phyloP scores from a whole-genome alignment of 2,329 filamentous ascomycete genomes.

The Microsporum canis region DNA sequence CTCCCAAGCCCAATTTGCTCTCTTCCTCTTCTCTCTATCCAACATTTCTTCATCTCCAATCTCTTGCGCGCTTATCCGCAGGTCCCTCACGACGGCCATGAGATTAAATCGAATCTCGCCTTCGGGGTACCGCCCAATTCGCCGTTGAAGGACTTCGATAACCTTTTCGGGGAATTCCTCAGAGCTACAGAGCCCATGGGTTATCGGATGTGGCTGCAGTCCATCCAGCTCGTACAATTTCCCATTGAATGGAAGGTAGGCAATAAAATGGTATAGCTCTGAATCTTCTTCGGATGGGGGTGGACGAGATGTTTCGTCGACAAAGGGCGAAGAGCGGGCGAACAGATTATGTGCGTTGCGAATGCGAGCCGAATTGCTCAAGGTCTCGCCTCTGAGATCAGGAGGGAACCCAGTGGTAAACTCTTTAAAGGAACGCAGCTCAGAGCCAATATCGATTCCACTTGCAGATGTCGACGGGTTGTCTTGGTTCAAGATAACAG shows the following conservation, averaged over 20 bases:
- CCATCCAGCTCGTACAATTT: constrained; percentile 90
- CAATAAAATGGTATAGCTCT: constrained; percentile 95
- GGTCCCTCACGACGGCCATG: constrained; percentile 79
- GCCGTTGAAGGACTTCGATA: constrained; percentile 72
- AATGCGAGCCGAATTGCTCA: constrained; percentile 60
- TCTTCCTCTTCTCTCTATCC: constrained; percentile 69
- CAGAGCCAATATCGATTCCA: constrained; percentile 58
- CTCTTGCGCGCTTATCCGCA: constrained; percentile 63
- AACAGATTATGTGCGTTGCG: constrained; percentile 82
- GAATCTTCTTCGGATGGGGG: constrained; percentile 58
- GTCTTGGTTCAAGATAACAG: constrained; percentile 76
- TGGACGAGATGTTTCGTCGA: constrained; percentile 71
- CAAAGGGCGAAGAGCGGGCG: constrained; percentile 76
- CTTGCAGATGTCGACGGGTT: constrained; percentile 20
- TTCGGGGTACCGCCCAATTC: constrained; percentile 72
- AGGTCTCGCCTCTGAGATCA: constrained; percentile 59
- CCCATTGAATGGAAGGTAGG: constrained; percentile 72
- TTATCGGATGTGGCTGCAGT: constrained; percentile 82
- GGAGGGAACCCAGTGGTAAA: constrained; percentile 76
- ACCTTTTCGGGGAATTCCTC: constrained; percentile 60
- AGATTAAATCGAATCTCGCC: constrained; percentile 93
- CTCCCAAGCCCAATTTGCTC: constrained; percentile 83
- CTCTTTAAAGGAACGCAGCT: constrained; percentile 68
- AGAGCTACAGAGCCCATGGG: constrained; percentile 63
- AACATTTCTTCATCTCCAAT: constrained; percentile 72